Conservation (phyloP, 768 basidiomycete genomes). For the Boletellus ananiceps region DNA sequence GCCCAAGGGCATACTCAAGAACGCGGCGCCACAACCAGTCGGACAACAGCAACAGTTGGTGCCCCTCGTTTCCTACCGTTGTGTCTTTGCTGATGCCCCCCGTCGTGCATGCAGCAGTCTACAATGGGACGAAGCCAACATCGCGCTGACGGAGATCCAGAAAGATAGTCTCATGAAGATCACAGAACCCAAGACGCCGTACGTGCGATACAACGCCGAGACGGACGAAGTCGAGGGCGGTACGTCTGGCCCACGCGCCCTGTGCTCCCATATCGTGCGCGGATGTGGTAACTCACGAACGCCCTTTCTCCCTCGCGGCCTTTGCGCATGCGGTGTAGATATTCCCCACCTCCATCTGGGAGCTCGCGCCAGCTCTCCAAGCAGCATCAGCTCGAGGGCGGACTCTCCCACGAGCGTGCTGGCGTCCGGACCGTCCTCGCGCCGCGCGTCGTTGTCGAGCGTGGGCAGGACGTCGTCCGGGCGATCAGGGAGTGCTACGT, state of each 20-base stretch:
- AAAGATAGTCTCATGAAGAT: conserved; percentile 99
- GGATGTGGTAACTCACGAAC: too few species aligned
- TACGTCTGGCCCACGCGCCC: conserved; percentile 31
- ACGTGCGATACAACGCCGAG: conserved; percentile 85
- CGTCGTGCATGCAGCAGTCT: conserved; percentile 45
- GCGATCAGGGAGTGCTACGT: conserved; percentile 59
- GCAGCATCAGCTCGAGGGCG: conserved; percentile 39
- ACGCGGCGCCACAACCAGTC: conserved; percentile 46
- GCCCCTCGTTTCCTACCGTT: not conserved
- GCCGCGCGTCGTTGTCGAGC: conserved; percentile 71
- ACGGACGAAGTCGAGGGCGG: conserved; percentile 84
- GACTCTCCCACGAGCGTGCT: conserved; percentile 59
- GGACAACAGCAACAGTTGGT: conserved; percentile 51
- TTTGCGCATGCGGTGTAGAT: conserved; percentile 41
- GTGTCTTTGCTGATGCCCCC: not conserved
- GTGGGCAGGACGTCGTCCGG: conserved; percentile 48
- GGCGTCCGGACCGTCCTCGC: conserved; percentile 64
- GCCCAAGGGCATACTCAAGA: conserved; percentile 89
- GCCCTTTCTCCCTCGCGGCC: too few species aligned
- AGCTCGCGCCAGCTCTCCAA: conserved; percentile 32
- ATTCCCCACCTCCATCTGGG: conserved; percentile 75
- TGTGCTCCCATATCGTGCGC: too few species aligned
- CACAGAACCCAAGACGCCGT: conserved; percentile 96
- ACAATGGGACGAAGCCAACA: conserved; percentile 94
- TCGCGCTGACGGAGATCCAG: conserved; percentile 87